Evolutionary conservation across 225 moss, liverwort and hornwort genomes (phyloP), one percentile per base, ranked within the genome.

Genomic region (Ulota crispa): DNA sequence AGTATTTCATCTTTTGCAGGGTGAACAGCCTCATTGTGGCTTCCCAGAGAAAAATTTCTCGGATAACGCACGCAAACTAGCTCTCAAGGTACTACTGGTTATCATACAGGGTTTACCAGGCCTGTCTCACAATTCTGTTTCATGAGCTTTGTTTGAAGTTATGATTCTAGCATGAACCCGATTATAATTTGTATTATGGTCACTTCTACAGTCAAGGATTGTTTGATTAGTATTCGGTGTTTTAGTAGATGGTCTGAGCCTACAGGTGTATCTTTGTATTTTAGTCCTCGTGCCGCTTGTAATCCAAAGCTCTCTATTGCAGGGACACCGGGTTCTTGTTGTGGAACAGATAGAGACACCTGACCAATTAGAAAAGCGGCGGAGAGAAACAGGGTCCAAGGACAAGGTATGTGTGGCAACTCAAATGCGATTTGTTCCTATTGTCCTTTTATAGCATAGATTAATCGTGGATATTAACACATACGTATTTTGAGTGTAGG

Each of bases 341-440:
- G 92, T 99, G 68, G 99, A 99, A 86, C 99, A 99, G 85, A 96
- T 92, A 68, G 99, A 99, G 87, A 99, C 99, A 28, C 99, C 99
- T 79, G 96, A 93, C 47, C 96, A 93, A 78, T 84, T 96, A 52
- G 99, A 96, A 80, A 94, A 92, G 85, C 91, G 99, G 36, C 88
- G 78, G 76, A 91, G 45, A 83, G 92, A 92, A 69, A 99, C 96
- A 41, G 96, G 96, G 45, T 53, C 91, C 28, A 99, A 99, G 85
- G 99, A 99, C 74, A 99, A 99, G 96, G 99, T 95, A 83, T 61
- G 55, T 14, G 11, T 77, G 53, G 47, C 24, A 61, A 50, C 47
- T 43, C 59, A 11, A 54, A 30, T 72, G 23, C 75, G 56, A 47
- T 72, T 30, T 52, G 45, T 37, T 64, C 75, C 61, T 53, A 34